Conservation (phyloP, 176 grass and related monocot species). For the Cenchrus americanus region DNA sequence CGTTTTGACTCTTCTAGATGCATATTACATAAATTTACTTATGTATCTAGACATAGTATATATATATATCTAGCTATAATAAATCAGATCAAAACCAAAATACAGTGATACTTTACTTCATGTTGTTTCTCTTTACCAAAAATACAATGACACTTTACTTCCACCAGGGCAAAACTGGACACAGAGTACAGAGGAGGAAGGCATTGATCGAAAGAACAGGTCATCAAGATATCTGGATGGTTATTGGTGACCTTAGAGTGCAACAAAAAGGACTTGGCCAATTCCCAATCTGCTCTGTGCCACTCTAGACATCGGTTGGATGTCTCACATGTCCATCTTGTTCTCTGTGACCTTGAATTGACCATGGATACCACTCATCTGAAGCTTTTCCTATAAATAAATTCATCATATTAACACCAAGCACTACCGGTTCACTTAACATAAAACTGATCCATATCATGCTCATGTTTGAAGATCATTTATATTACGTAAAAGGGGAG, state of each 20-base stretch:
- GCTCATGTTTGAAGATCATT: not conserved
- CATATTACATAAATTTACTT: too few species aligned
- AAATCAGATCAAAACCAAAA: too few species aligned
- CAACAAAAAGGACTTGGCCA: not conserved
- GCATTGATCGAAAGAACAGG: not conserved
- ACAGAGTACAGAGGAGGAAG: too few species aligned
- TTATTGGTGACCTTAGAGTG: not conserved
- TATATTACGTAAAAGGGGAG: not conserved
- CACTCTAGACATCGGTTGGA: not conserved
- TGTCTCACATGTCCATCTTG: not conserved
- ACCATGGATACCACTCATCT: not conserved
- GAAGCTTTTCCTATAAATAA: conserved; percentile 3
- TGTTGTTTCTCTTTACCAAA: too few species aligned
- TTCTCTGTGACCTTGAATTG: not conserved
- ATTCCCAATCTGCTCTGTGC: not conserved
- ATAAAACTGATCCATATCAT: not conserved
- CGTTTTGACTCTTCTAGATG: too few species aligned
- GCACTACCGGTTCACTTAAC: not conserved
- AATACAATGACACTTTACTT: too few species aligned
- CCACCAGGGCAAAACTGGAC: too few species aligned
- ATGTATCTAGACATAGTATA: too few species aligned
- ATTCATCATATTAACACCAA: not conserved
- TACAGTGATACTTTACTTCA: too few species aligned
- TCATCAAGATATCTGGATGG: not conserved
- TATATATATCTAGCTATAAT: too few species aligned